Base-by-base conservation (phyloP, 2,329 filamentous ascomycete species). In the Diaporthe citriasiana region DNA sequence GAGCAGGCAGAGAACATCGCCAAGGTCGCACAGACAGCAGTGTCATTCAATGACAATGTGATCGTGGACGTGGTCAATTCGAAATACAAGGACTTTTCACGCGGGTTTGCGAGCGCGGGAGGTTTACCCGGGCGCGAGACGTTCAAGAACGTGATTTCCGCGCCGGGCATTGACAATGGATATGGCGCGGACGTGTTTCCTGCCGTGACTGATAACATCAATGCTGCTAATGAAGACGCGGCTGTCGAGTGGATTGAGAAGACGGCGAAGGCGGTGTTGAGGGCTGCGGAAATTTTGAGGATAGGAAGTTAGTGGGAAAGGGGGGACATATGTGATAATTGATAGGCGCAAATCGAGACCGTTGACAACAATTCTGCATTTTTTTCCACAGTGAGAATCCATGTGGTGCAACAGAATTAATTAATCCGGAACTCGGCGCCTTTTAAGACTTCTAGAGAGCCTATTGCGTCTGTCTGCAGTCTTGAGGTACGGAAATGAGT, bases 101-200 rank as follows among this genome's bases (percentile, higher is more conserved):
- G 60, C 27, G 60, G 60, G 1, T 66, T 66, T 13, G 60, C 60
- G 22, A 50, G 42, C 42, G 60, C 60, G 25, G 60, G 60, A 19
- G 60, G 60, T 2, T 38, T 66, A 22, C 60, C 60, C 2, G 60
- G 60, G 13, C 42, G 60, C 4, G 60, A 66, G 60, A 66, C 60
- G 5, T 66, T 66, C 45, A 66, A 51, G 45, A 66, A 66, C 13
- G 42, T 50, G 30, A 50, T 66, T 66, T 66, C 60, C 25, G 60
- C 60, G 30, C 60, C 60, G 4, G 60, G 60, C 0, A 66, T 66
- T 25, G 60, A 66, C 27, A 66, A 66, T 38, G 60, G 60, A 1
- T 66, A 66, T 5, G 60, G 60, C 6, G 60, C 60, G 30, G 60
- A 66, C 8, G 60, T 66, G 6, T 66, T 38, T 7, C 60, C 60